Conservation (phyloP, 768 basidiomycete genomes). For the Mycena maculata region DNA sequence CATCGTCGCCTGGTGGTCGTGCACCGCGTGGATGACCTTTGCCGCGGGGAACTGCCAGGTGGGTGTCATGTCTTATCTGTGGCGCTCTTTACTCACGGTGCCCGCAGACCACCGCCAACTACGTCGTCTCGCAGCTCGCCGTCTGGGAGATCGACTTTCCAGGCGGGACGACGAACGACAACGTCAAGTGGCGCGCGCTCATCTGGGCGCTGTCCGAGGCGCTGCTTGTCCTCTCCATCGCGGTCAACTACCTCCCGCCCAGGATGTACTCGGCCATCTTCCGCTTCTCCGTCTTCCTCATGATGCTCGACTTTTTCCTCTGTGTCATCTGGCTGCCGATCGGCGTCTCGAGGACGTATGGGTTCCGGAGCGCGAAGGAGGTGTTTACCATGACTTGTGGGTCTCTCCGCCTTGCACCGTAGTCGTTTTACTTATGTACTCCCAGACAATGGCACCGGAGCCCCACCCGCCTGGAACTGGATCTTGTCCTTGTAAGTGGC, state of each 20-base stretch:
- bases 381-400: constrained; percentile 86
- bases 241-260: constrained; percentile 89
- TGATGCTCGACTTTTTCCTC: constrained; percentile 89
- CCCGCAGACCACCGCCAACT: constrained; percentile 88
- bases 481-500: constrained; percentile 78
- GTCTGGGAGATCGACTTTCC: constrained; percentile 88
- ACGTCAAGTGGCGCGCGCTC: constrained; percentile 87
- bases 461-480: constrained; percentile 92
- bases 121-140: constrained; percentile 84
- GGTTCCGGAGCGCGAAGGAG: constrained; percentile 85
- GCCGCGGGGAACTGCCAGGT: constrained; percentile 90
- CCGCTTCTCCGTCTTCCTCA: constrained; percentile 76
- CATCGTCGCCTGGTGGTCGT: constrained; percentile 93
- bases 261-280: constrained; percentile 80
- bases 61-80: constrained; percentile 32
- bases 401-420: constrained; percentile 41
- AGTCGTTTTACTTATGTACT: not conserved
- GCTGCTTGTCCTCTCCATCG: constrained; percentile 75
- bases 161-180: constrained; percentile 75
- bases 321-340: constrained; percentile 94
- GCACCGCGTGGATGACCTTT: constrained; percentile 97
- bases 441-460: constrained; percentile 89
- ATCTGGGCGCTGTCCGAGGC: constrained; percentile 87
- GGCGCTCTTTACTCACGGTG: not conserved
- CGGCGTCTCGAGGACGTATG: constrained; percentile 89